A percentile compares a stretch with the other conserved stretches of the same genome.
phyloP scores from a whole-genome alignment of 371 early-diverging fungal genomes.

The Apophysomyces sp. region DNA sequence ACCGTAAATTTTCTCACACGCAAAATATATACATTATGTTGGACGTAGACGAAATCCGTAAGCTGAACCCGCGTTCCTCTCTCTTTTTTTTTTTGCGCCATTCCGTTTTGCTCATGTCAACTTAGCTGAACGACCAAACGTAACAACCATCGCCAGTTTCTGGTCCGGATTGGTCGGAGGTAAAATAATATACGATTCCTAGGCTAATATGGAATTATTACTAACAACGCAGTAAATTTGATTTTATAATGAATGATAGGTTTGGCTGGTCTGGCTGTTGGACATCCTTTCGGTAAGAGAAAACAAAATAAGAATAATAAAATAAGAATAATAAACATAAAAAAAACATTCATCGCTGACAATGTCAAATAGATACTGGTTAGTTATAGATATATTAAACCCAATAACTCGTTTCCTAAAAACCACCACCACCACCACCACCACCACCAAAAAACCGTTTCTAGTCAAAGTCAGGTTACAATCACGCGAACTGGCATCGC shows the following conservation, averaged over 20 bases:
- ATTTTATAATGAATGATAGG: slow-evolving; percentile 36
- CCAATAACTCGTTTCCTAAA: background rate
- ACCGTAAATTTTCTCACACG: slow-evolving; percentile 5
- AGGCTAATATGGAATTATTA: too few species aligned
- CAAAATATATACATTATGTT: slow-evolving; percentile 28
- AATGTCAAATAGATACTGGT: slow-evolving; percentile 35
- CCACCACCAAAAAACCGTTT: background rate
- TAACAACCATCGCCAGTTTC: slow-evolving; percentile 49
- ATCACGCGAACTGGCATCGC: slow-evolving; percentile 49
- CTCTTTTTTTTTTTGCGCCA: background rate
- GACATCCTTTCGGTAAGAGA: slow-evolving; percentile 70
- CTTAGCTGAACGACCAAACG: slow-evolving; percentile 36
- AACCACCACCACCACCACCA: background rate
- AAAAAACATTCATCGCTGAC: background rate
- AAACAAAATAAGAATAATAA: too few species aligned
- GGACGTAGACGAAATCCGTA: slow-evolving; percentile 44
- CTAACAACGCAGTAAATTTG: background rate
- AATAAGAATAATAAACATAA: background rate
- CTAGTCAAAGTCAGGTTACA: slow-evolving; percentile 62
- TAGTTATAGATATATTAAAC: too few species aligned
- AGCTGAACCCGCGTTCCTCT: background rate
- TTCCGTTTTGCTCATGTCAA: background rate
- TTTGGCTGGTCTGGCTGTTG: slow-evolving; percentile 61
- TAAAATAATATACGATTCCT: too few species aligned
- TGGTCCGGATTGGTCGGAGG: slow-evolving; percentile 62